Base-by-base conservation (phyloP, 164 flowering plant genomes). In the Brasenia schreberi region DNA sequence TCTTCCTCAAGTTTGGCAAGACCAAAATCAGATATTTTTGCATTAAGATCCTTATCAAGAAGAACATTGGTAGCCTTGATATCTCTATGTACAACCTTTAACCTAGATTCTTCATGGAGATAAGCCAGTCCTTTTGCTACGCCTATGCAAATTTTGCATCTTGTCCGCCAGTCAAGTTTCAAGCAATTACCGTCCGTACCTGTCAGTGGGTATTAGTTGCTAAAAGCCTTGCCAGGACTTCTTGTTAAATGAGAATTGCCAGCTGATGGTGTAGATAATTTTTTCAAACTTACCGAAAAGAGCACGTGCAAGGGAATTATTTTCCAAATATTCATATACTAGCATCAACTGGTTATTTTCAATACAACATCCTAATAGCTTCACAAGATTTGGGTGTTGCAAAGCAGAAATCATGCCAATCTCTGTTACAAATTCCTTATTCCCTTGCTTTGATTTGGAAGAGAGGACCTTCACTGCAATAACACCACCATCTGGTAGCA, bases 381-480 rank as follows among this genome's bases (percentile, higher is more conserved):
- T 85, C 5, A 89, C 96, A 66, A 89, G 87, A 75, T 87, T 87
- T 62, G 86, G 90, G 71, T 89, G 96, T 63, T 84, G 84, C 73
- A 82, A 68, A 11, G 80, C 90, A 75, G 92, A 89, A 64, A 87
- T 84, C 89, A 89, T 87, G 69, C 96, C 96, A 53, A 89, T 81
- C 72, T 89, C 96, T 74, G 78, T 89, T 52, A 89, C 83, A 68
- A 89, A 89, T 73, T 89, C 96, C 42, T 89, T 90, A 49, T 76
- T 85, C 65, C 96, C 96, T 79, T 89, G 96, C 80, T 79, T 89
- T 9, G 96, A 89, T 75, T 83, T 87, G 63, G 96, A 74, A 1
- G 96, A 89, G 23, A 89, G 89, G 70, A 85, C 87, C 80, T 89
- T 89, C 63, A 87, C 90, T 43, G 92, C 96, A 75, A 87, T 78